A percentile compares a stretch with the other conserved stretches of the same genome.
Conservation (phyloP, 148 eudicot genomes). For the Rhododendron kiyosumense region DNA sequence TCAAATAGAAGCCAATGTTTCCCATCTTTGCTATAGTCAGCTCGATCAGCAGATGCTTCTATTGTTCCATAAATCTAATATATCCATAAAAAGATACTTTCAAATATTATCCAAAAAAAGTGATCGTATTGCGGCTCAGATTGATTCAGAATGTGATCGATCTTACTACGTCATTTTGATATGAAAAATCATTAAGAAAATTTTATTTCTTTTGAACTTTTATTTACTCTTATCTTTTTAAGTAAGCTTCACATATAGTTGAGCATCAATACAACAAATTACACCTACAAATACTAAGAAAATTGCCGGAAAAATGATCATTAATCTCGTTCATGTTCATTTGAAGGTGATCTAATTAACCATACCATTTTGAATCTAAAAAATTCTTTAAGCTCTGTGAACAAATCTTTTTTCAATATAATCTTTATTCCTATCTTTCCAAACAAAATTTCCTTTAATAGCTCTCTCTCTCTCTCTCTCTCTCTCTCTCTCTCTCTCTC, state of each 20-base stretch:
- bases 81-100: not conserved
- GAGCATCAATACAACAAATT: not conserved
- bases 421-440: not conserved
- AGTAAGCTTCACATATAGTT: too few relatives aligned
- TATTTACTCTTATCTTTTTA: not conserved
- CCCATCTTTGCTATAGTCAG: constrained; percentile 38
- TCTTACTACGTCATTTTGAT: not conserved
- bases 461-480: not conserved
- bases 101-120: not conserved
- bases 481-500: constrained; percentile 10
- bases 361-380: too few relatives aligned
- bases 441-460: not conserved
- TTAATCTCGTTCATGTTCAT: too few relatives aligned
- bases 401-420: not conserved
- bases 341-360: not conserved
- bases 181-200: not conserved
- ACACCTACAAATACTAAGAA: not conserved
- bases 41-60: constrained; percentile 40
- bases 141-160: not conserved
- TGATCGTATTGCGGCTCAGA: not conserved
- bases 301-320: too few relatives aligned
- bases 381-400: not conserved
- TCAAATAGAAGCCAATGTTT: constrained; percentile 51
- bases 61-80: constrained; percentile 55
- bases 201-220: not conserved